phyloP scores from a whole-genome alignment of 2,329 filamentous ascomycete genomes.

The Tolypocladium nubicola region DNA sequence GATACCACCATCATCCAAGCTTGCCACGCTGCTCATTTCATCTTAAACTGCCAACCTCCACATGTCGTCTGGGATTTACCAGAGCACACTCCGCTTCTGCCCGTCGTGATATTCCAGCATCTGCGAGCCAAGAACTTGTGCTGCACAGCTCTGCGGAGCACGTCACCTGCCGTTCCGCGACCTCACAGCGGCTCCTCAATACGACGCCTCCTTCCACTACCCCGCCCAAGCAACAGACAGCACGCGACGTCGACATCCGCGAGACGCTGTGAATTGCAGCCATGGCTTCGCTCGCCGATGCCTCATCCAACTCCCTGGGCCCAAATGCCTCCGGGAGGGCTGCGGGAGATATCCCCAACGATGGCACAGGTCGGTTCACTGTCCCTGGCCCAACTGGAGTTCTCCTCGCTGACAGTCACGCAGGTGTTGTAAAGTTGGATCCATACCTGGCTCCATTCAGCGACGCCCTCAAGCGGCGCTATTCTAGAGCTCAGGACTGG shows the following conservation, averaged over 20 bases:
- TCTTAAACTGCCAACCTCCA: background rate
- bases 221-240: background rate
- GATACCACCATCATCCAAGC: background rate
- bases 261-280: background rate
- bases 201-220: background rate
- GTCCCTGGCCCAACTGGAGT: background rate
- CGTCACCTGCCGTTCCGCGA: background rate
- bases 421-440: slow-evolving; percentile 80
- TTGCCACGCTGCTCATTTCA: background rate
- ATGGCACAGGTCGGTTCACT: slow-evolving; percentile 55
- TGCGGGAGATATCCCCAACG: slow-evolving; percentile 45
- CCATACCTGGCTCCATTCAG: slow-evolving; percentile 83
- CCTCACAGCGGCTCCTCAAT: background rate
- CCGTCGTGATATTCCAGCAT: background rate
- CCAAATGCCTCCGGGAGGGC: slow-evolving; percentile 20
- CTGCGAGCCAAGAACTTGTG: background rate
- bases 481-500: slow-evolving; percentile 73
- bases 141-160: background rate
- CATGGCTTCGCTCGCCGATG: slow-evolving; percentile 1
- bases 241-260: background rate
- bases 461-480: slow-evolving; percentile 66
- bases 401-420: slow-evolving; percentile 6
- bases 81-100: background rate
- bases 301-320: background rate
- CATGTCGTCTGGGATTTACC: background rate